A percentile compares a stretch with the other conserved stretches of the same genome.
These are phyloP conservation scores for Adiantum capillusveneris DNA, from an alignment of 75 land plant species.

Conservation along the genomic window DNA sequence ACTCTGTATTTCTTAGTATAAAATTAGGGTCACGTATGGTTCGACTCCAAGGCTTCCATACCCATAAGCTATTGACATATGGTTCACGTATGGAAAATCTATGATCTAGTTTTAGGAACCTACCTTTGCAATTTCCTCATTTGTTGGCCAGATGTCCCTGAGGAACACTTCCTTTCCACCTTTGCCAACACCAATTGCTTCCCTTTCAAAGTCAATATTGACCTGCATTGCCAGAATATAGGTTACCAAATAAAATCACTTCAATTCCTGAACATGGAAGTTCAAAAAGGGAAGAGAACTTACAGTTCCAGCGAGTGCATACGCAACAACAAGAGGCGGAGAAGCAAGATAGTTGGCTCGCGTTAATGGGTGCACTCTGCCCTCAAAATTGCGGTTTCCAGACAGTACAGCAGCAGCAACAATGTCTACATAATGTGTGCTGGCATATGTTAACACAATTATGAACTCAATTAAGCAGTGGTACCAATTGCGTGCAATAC, in stretches of 20 bases:
- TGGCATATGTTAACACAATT: too few species aligned
- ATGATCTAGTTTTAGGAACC: too few species aligned
- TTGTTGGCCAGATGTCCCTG: conserved; percentile 88
- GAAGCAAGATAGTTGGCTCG: conserved; percentile 95
- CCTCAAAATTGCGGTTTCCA: conserved; percentile 93
- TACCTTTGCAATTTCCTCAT: conserved; percentile 82
- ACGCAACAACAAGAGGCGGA: conserved; percentile 91
- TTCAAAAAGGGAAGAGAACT: not conserved
- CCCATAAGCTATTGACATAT: too few species aligned
- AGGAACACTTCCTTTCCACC: conserved; percentile 72
- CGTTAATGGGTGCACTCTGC: conserved; percentile 85
- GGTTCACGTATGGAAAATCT: too few species aligned
- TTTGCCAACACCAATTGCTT: conserved; percentile 72
- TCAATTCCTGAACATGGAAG: not conserved
- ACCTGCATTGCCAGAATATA: conserved; percentile 36
- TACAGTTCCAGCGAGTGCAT: conserved; percentile 94
- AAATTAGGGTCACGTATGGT: too few species aligned
- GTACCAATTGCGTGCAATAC: too few species aligned
- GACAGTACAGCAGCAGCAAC: conserved; percentile 92
- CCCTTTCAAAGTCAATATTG: conserved; percentile 84
- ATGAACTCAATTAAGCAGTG: too few species aligned
- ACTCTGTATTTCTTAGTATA: too few species aligned
- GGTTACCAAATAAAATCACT: not conserved
- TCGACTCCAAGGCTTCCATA: too few species aligned
- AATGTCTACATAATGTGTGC: conserved; percentile 49